phyloP scores from a whole-genome alignment of 352 stramenopile species.

The Globisporangium nagaii region DNA sequence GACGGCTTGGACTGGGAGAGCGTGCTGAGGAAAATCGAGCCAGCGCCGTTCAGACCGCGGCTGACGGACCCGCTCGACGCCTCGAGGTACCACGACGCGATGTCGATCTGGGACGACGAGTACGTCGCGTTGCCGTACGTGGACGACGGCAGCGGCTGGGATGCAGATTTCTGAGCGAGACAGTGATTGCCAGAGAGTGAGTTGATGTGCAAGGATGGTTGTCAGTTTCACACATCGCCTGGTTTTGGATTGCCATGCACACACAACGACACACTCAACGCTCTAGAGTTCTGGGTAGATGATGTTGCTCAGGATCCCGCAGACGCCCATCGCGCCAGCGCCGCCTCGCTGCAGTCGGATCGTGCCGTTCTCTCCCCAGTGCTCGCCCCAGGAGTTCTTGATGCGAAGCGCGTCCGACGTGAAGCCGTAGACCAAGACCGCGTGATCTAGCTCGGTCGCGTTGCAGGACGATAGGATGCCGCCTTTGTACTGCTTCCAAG shows the following conservation, averaged over 20 bases:
- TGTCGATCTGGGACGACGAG: slow-evolving; percentile 25
- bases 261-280: neutral
- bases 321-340: neutral
- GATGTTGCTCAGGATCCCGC: neutral
- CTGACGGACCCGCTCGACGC: slow-evolving; percentile 88
- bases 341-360: slow-evolving; percentile 61
- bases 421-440: slow-evolving; percentile 95
- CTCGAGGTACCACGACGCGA: slow-evolving; percentile 90
- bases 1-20: slow-evolving; percentile 84
- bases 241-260: no score
- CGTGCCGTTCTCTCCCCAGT: slow-evolving; percentile 91
- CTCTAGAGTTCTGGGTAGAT: neutral
- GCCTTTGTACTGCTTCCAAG: slow-evolving; percentile 94
- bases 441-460: slow-evolving; percentile 93
- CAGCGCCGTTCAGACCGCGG: slow-evolving; percentile 86
- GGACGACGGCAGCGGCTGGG: slow-evolving; percentile 67
- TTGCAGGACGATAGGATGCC: slow-evolving; percentile 81
- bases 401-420: slow-evolving; percentile 88
- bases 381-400: slow-evolving; percentile 95
- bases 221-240: neutral
- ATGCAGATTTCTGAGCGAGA: slow-evolving; percentile 70
- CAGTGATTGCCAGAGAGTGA: neutral
- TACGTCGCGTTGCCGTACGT: slow-evolving; percentile 30
- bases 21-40: slow-evolving; percentile 83
- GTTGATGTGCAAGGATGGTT: neutral